Conservation (phyloP, 2,329 filamentous ascomycete species). For the Alternaria ethzedia region DNA sequence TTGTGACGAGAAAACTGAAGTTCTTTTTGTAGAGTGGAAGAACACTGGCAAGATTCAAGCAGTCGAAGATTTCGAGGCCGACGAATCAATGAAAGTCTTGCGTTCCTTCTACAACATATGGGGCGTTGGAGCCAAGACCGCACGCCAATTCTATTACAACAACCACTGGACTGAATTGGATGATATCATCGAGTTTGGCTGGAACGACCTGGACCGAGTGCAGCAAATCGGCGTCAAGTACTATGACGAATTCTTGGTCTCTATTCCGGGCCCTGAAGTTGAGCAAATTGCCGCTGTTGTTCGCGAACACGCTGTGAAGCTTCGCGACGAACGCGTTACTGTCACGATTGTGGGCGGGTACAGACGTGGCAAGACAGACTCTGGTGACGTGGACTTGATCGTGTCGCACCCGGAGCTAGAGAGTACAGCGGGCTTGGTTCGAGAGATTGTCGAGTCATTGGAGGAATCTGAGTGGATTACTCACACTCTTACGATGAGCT, state of each 20-base stretch:
- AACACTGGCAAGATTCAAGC: slow-evolving; percentile 67
- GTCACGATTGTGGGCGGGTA: slow-evolving; percentile 79
- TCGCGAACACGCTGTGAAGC: slow-evolving; percentile 68
- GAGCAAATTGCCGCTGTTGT: slow-evolving; percentile 71
- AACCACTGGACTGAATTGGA: slow-evolving; percentile 83
- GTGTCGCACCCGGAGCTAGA: slow-evolving; percentile 77
- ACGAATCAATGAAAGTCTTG: slow-evolving; percentile 69
- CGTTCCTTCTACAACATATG: slow-evolving; percentile 82
- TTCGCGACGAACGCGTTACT: slow-evolving; percentile 63
- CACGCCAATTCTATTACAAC: slow-evolving; percentile 78
- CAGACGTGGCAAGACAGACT: slow-evolving; percentile 74
- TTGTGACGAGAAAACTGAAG: slow-evolving; percentile 79
- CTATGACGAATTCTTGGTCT: slow-evolving; percentile 80
- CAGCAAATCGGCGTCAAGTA: slow-evolving; percentile 96
- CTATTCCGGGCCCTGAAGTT: slow-evolving; percentile 76
- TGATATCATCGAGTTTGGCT: slow-evolving; percentile 83
- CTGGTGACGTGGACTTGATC: slow-evolving; percentile 86
- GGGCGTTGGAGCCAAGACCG: slow-evolving; percentile 86
- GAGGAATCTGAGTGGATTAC: slow-evolving; percentile 76
- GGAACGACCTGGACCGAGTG: slow-evolving; percentile 74
- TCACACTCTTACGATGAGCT: slow-evolving; percentile 76
- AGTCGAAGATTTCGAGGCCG: slow-evolving; percentile 66
- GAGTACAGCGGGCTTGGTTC: slow-evolving; percentile 73
- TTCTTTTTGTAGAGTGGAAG: slow-evolving; percentile 78
- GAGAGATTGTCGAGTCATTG: slow-evolving; percentile 72